Evolutionary conservation across 371 early-diverging fungal genomes (phyloP), one percentile per base, ranked within the genome.

Genomic region (Mortierella sp.): DNA sequence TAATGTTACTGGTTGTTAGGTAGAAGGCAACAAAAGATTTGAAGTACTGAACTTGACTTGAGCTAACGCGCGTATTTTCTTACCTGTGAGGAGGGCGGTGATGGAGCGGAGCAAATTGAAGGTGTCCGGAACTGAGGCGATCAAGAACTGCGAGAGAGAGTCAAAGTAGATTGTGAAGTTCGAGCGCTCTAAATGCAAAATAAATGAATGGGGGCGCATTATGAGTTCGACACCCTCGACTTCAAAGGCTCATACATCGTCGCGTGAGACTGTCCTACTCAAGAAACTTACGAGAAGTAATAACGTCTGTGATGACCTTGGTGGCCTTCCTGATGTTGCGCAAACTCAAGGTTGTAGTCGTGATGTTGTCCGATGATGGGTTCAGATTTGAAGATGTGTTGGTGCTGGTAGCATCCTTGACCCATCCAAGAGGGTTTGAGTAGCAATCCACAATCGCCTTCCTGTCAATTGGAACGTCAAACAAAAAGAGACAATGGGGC

Each of bases 41-140:
- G 21, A 21, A 1, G 7, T n/a, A 26, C 28, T 6, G 48, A 28
- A 28, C 8, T 70, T 44, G 45, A 10, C 5, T 42, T 71, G n/a
- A n/a, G n/a, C n/a, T n/a, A n/a, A n/a, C n/a, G n/a, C n/a, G 24
- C 9, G 4, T 47, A 13, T 34, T 14, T 38, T 11, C n/a, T n/a
- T 79, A 84, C 80, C 84, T 71, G 82, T 77, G 75, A 82, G 50
- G 0, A 82, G 48, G 26, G 77, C 73, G 65, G 78, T 81, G 28
- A 80, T 76, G 4, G 86, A 85, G 58, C 86, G 77, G 80, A 85
- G 76, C 80, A 85, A 70, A 65, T 82, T 85, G 31, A 85, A 85
- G 3, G 86, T 85, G 45, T 79, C 82, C 2, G 86, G 80, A 5
- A 85, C 82, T 3, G 86, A 85, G 28, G 75, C 75, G 1, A 65